phyloP scores from a whole-genome alignment of 768 basidiomycete species.

The Mycena venus region DNA sequence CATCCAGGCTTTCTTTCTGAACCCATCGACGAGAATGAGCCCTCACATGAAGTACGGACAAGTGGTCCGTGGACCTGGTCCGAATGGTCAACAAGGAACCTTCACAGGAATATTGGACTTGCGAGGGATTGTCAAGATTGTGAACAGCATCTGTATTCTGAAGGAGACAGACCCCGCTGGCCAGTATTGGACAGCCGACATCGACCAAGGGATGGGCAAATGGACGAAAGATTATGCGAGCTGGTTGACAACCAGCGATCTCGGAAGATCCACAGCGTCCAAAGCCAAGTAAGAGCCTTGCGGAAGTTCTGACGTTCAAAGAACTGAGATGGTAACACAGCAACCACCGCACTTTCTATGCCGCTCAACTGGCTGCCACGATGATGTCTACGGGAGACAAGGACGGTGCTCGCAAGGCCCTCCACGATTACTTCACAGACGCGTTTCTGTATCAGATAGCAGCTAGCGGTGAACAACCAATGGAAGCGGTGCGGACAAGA shows the following conservation, averaged over 20 bases:
- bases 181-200: constrained; percentile 56
- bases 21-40: constrained; percentile 59
- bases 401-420: constrained; percentile 51
- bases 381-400: constrained; percentile 57
- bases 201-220: constrained; percentile 53
- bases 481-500: constrained; percentile 66
- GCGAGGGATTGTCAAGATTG: constrained; percentile 63
- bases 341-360: constrained; percentile 68
- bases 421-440: constrained; percentile 57
- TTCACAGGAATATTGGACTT: constrained; percentile 70
- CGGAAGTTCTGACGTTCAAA: not conserved
- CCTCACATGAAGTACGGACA: constrained; percentile 71
- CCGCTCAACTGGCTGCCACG: constrained; percentile 57
- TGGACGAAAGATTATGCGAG: constrained; percentile 59
- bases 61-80: constrained; percentile 64
- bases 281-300: constrained; percentile 62
- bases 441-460: constrained; percentile 64
- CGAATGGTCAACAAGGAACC: constrained; percentile 56
- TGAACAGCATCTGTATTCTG: constrained; percentile 60
- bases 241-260: constrained; percentile 60
- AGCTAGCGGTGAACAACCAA: constrained; percentile 67
- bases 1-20: constrained; percentile 63
- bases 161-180: constrained; percentile 41
- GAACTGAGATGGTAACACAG: constrained; percentile 42
- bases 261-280: constrained; percentile 55